These are phyloP conservation scores for Taphrina flavorubra DNA, from an alignment of 1,139 yeast genomes.

Conservation along the genomic window DNA sequence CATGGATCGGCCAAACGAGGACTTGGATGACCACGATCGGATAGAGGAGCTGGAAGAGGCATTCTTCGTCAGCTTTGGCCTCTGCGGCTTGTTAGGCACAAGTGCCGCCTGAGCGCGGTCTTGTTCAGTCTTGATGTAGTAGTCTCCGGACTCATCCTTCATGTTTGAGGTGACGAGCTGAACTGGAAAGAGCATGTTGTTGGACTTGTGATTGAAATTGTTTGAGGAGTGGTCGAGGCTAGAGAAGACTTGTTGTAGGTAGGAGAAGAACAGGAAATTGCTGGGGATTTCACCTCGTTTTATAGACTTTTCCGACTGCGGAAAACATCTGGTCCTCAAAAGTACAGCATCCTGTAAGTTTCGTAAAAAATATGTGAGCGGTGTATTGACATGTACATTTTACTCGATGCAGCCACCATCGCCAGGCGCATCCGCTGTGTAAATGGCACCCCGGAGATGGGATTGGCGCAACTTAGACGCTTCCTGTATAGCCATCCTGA, in stretches of 20 bases:
- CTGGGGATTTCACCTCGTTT: neutral
- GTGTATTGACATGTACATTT: neutral
- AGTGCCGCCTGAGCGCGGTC: neutral
- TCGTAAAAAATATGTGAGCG: neutral
- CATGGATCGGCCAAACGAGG: conserved; percentile 15
- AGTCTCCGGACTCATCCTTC: conserved; percentile 4
- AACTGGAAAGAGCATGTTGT: conserved; percentile 18
- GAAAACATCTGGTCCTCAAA: neutral
- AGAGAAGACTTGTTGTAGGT: no score
- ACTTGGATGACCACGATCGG: conserved; percentile 21
- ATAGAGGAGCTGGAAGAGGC: conserved; percentile 21
- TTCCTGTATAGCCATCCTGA: neutral
- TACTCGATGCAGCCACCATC: conserved; percentile 1
- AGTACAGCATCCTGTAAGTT: neutral
- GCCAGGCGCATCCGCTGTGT: neutral
- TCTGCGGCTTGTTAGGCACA: conserved; percentile 1
- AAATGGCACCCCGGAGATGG: neutral
- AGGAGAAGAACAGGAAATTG: neutral
- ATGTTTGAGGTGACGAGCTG: conserved; percentile 14
- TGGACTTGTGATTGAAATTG: neutral
- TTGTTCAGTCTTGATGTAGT: conserved; percentile 13
- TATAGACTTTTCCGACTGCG: conserved; percentile 4
- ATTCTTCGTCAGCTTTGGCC: conserved; percentile 10
- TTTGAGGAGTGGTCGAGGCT: no score
- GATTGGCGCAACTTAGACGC: conserved; percentile 1